Base-by-base conservation (phyloP, 139 green algal species). In the Chlorella sp. region DNA sequence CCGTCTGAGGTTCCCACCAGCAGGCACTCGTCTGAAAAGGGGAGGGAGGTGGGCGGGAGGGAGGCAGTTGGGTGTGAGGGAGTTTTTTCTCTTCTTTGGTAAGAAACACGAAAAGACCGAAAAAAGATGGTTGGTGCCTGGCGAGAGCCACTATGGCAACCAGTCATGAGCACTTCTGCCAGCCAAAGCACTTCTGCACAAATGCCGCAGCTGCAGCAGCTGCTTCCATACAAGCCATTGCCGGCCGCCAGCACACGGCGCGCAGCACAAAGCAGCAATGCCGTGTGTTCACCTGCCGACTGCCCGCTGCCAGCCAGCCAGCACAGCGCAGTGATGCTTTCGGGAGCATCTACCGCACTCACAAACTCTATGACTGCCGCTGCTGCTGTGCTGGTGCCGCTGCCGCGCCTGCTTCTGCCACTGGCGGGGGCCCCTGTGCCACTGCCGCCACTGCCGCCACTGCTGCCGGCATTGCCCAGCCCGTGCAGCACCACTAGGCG, bases 1-100 rank as follows among this genome's bases (percentile, higher is more conserved):
- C 92, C 93, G 26, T 51, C 40, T 0, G 85, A 84, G 1, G 92
- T 95, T 40, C 93, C 93, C 0, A 89, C 78, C 58, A 95, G 77
- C 60, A 96, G 73, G 82, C 81, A 88, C 30, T 82, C 73, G 58
- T 85, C 84, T 44, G 38, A 34, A 44, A n/a, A 13, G 22, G 36
- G 54, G 7, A 40, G 26, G 44, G 48, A 9, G 51, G 64, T 2
- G 43, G n/a, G n/a, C 8, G 40, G 70, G 13, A 48, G 40, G 70
- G n/a, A 51, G 32, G 48, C n/a, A n/a, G n/a, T n/a, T n/a, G n/a
- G n/a, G n/a, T n/a, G n/a, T n/a, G n/a, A n/a, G n/a, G n/a, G n/a
- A n/a, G n/a, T n/a, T n/a, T n/a, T n/a, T n/a, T n/a, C n/a, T n/a
- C n/a, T n/a, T n/a, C n/a, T n/a, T n/a, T n/a, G n/a, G n/a, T n/a